A percentile compares a stretch with the other conserved stretches of the same genome.
Conservation (phyloP, 352 stramenopile species). For the Blastocystis sp. region DNA sequence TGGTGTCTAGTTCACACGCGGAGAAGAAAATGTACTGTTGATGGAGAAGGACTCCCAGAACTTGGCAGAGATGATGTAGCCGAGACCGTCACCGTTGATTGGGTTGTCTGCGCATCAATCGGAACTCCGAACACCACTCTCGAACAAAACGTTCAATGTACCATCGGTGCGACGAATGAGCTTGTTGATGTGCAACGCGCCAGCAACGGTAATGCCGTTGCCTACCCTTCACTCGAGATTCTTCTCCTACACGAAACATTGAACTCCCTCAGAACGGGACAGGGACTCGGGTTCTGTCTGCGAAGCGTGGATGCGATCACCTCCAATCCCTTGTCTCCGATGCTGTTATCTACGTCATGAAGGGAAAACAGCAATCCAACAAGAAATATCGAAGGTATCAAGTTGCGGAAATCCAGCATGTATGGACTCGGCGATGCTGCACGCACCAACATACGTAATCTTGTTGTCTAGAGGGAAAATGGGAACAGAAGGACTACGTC, state of each 20-base stretch:
- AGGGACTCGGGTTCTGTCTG: slow-evolving; percentile 12
- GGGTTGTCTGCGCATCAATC: slow-evolving; percentile 29
- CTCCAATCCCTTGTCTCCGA: slow-evolving; percentile 59
- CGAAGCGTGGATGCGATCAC: not conserved
- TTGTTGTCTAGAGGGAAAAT: slow-evolving; percentile 11
- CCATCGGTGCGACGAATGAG: slow-evolving; percentile 52
- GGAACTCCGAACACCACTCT: slow-evolving; percentile 1
- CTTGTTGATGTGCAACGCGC: slow-evolving; percentile 32
- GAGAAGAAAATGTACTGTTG: slow-evolving; percentile 12
- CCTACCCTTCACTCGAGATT: not conserved
- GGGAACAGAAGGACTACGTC: not conserved
- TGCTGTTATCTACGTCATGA: slow-evolving; percentile 37
- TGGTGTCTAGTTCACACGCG: slow-evolving; percentile 4
- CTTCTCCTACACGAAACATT: slow-evolving; percentile 2
- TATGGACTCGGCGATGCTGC: slow-evolving; percentile 9
- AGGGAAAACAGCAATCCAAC: not conserved
- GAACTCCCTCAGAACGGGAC: not conserved
- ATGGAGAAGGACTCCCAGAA: slow-evolving; percentile 61
- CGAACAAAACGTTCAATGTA: slow-evolving; percentile 27
- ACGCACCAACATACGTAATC: slow-evolving; percentile 11
- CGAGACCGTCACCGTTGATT: slow-evolving; percentile 47
- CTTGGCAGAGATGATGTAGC: slow-evolving; percentile 51
- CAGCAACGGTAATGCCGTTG: slow-evolving; percentile 18
- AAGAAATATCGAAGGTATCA: slow-evolving; percentile 10
- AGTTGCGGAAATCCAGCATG: slow-evolving; percentile 32